Evolutionary conservation across 2,329 filamentous ascomycete genomes (phyloP).

Genomic region (Sordariomycetes sp.): DNA sequence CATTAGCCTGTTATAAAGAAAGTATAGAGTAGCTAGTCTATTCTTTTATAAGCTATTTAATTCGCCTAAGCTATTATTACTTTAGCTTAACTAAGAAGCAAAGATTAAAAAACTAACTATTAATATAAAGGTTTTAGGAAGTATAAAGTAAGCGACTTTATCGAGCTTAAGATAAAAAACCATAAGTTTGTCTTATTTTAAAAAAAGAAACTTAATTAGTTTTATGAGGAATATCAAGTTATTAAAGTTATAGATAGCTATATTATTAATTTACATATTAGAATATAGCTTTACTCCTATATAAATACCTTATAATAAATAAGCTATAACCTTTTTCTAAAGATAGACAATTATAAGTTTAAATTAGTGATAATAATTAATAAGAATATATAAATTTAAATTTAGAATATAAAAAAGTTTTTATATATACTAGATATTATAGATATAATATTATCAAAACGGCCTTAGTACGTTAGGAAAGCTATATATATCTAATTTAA

Average conservation of each 20-base stretch:
- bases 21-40: background rate
- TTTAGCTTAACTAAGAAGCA: background rate
- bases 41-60: background rate
- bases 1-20: background rate
- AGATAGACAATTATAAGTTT: background rate
- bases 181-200: background rate
- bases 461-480: no score
- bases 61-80: background rate
- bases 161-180: background rate
- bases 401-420: background rate
- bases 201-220: conserved; percentile 2
- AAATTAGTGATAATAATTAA: background rate
- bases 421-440: background rate
- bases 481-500: no score
- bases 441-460: no score
- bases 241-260: background rate
- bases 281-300: background rate
- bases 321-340: background rate
- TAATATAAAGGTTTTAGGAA: no score
- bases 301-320: background rate
- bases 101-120: background rate
- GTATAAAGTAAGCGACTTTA: background rate
- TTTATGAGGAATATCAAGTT: background rate
- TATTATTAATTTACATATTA: background rate
- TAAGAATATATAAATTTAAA: background rate